phyloP scores from a whole-genome alignment of 2,329 filamentous ascomycete genomes.

The Talaromyces marneffei region DNA sequence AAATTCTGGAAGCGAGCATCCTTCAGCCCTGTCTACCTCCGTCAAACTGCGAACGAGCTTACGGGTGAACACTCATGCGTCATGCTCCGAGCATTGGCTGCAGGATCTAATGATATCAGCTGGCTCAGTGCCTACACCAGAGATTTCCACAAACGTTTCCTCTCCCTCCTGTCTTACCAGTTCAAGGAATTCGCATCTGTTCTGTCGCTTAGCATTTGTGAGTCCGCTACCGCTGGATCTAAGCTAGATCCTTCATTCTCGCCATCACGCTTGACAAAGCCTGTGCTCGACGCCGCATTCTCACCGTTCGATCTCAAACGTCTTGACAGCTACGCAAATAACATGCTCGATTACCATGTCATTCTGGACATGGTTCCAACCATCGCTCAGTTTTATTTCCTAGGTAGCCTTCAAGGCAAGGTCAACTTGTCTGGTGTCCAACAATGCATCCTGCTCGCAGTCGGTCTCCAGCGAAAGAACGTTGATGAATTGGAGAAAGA shows the following conservation, averaged over 20 bases:
- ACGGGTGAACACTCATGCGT: slow-evolving; percentile 97
- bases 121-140: slow-evolving; percentile 89
- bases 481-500: slow-evolving; percentile 76
- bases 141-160: slow-evolving; percentile 93
- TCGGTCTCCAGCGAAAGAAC: slow-evolving; percentile 85
- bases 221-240: slow-evolving; percentile 70
- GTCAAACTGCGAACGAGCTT: slow-evolving; percentile 91
- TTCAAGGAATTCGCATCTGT: slow-evolving; percentile 77
- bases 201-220: slow-evolving; percentile 78
- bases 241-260: slow-evolving; percentile 56
- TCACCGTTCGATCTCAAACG: slow-evolving; percentile 93
- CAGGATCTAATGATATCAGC: slow-evolving; percentile 57
- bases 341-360: slow-evolving; percentile 96
- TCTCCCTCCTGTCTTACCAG: slow-evolving; percentile 82
- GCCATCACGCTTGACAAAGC: slow-evolving; percentile 59
- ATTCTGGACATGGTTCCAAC: slow-evolving; percentile 86
- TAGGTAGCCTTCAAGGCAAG: slow-evolving; percentile 60
- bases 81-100: slow-evolving; percentile 76
- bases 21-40: slow-evolving; percentile 85
- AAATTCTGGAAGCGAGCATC: slow-evolving; percentile 92
- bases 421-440: slow-evolving; percentile 77
- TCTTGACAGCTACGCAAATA: slow-evolving; percentile 90
- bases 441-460: slow-evolving; percentile 77
- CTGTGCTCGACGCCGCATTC: slow-evolving; percentile 69
- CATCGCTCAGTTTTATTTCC: slow-evolving; percentile 80